These are phyloP conservation scores for Turritis glabra DNA, from an alignment of 345 rosid genomes.

Conservation along the genomic window DNA sequence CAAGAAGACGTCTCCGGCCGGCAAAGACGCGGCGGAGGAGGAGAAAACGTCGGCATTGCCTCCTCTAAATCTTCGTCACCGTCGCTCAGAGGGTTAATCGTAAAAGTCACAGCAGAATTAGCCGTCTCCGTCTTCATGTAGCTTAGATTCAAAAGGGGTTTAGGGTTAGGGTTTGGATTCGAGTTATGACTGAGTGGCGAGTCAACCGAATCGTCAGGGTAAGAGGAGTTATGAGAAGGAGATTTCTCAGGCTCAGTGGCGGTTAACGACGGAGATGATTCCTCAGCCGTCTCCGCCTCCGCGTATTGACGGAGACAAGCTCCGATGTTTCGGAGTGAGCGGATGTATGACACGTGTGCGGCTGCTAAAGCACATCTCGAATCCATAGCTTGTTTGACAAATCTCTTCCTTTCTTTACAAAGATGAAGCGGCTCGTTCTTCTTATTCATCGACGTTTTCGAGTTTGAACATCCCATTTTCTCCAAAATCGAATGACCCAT, in stretches of 20 bases:
- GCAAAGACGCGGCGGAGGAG: constrained; percentile 65
- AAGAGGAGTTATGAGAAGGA: constrained; percentile 70
- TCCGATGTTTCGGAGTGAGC: constrained; percentile 76
- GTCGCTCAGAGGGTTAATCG: constrained; percentile 48
- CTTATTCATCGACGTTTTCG: constrained; percentile 49
- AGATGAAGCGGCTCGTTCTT: constrained; percentile 61
- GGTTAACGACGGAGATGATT: constrained; percentile 58
- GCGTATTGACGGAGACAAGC: constrained; percentile 75
- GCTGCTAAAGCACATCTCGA: constrained; percentile 85
- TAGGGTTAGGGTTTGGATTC: constrained; percentile 37
- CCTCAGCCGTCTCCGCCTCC: constrained; percentile 61
- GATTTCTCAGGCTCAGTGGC: constrained; percentile 79
- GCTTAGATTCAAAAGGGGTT: constrained; percentile 48
- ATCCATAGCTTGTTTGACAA: constrained; percentile 73
- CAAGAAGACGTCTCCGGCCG: constrained; percentile 60
- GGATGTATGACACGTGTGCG: constrained; percentile 82
- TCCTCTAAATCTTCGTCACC: constrained; percentile 45
- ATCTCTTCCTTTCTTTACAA: constrained; percentile 75
- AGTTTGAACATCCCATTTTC: constrained; percentile 73
- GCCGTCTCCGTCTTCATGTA: constrained; percentile 52
- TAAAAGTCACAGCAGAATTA: constrained; percentile 52
- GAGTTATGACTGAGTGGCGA: constrained; percentile 61
- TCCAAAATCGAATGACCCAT: constrained; percentile 25
- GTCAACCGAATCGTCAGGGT: constrained; percentile 57
- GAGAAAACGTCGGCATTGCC: constrained; percentile 27